Base-by-base conservation (phyloP, 352 stramenopile species). In the Phytophthora pluvialis region DNA sequence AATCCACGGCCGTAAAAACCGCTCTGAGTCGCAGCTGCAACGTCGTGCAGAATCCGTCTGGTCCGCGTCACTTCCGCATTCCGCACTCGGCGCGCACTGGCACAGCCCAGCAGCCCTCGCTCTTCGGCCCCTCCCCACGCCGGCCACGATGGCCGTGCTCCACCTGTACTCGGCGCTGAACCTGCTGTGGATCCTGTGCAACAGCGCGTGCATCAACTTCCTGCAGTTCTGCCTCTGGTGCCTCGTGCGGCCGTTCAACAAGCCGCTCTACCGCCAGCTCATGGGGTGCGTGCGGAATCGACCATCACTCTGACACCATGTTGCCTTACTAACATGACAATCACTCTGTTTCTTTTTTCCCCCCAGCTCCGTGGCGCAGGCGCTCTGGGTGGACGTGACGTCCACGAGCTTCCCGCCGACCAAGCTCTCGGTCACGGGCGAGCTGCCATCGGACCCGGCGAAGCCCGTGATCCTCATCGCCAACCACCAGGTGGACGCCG, bases 401-500 rank as follows among this genome's bases (percentile, higher is more conserved):
- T 86, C 88, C 11, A 81, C 92, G 3, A 86, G 92, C 45, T 89
- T 98, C 52, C 93, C 93, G 0, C 75, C 88, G 56, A 94, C 83
- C 28, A 85, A 84, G 62, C 82, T 98, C 33, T 78, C 78, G 29
- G 57, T 97, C 52, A 96, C 85, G 55, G 87, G 87, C 6, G 86
- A 97, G 49, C 58, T 97, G 16, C 90, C 91, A 16, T 78, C 71
- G 4, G 87, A 94, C 56, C 69, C 69, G 16, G 67, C 84, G 10
- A 89, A 90, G 13, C 90, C 90, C 11, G 83, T 75, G 6, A 93
- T 98, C 58, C 79, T 98, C 60, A 86, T 98, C 26, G 86, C 78
- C 7, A 98, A 98, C 76, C 93, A 98, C 74, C 78, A 97, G 44
- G 81, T 95, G 33, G 90, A 98, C 70, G 89, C 83, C 10, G 95